Evolutionary conservation across 73 alveolate genomes (phyloP).

Genomic region (Blepharisma stoltei): DNA sequence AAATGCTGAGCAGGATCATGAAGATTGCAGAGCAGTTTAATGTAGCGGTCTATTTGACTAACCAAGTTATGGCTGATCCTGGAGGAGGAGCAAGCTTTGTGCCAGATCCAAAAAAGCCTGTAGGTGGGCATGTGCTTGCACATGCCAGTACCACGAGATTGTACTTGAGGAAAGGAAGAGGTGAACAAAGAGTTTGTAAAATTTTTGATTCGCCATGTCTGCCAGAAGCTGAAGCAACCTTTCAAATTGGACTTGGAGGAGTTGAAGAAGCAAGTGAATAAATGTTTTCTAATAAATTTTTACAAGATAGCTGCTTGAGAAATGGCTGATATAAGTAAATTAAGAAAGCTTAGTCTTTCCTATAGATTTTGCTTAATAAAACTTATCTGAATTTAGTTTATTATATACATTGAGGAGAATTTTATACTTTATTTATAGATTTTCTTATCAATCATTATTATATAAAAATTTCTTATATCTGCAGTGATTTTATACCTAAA

Average conservation of each 20-base stretch:
- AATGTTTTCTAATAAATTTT: too few relatives aligned
- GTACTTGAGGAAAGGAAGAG: conserved; percentile 88
- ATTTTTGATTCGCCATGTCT: conserved; percentile 96
- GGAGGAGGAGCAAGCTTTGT: conserved; percentile 70
- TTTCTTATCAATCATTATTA: too few relatives aligned
- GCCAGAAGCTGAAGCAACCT: conserved; percentile 95
- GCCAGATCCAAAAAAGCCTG: conserved; percentile 95
- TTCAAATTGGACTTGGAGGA: conserved; percentile 76
- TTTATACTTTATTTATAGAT: too few relatives aligned
- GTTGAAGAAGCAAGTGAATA: conserved; percentile 66
- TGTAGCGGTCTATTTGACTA: conserved; percentile 84
- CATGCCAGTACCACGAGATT: conserved; percentile 94
- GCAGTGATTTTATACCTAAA: too few relatives aligned
- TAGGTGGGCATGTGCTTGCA: conserved; percentile 97
- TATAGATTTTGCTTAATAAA: too few relatives aligned
- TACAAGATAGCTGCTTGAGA: too few relatives aligned
- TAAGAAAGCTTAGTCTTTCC: too few relatives aligned
- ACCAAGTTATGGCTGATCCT: conserved; percentile 97
- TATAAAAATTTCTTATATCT: too few relatives aligned
- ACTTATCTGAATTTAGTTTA: too few relatives aligned
- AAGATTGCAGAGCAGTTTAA: conserved; percentile 84
- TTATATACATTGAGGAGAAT: too few relatives aligned
- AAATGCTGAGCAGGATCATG: conserved; percentile 75
- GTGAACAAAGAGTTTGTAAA: conserved; percentile 93
- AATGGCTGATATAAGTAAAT: too few relatives aligned